Evolutionary conservation across 306 rosid species (phyloP), one percentile per base, ranked within the genome.

Genomic region (Begonia peltatifolia): DNA sequence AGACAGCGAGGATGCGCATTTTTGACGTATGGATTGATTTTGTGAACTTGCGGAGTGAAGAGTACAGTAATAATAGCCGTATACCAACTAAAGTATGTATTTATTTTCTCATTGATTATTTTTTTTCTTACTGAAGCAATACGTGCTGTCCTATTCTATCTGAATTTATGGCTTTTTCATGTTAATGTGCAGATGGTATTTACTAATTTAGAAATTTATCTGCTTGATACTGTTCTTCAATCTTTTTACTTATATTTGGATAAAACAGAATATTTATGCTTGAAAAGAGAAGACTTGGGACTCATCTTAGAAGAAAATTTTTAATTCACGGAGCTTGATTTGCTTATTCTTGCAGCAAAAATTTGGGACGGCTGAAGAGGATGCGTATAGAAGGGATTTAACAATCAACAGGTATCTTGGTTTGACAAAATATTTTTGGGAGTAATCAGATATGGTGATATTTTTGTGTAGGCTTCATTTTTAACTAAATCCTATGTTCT

Each of bases 381-480:
- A 89, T 85, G 95, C 97, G 3, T 79, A 80, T 69, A 80, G 97
- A 77, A 82, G 97, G 77, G 97, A 85, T 76, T 71, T 89, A 68
- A 89, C 95, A 50, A 89, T 89, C 55, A 89, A 89, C 76, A 89
- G 97, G 94, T 82, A 63, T 41, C 36, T 60, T 57, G 71, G 42
- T 65, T 50, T 50, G 17, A 51, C 42, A 38, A 9, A 22, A 25
- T 15, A 44, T 51, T 22, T 42, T 20, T 47, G 42, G 13, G 10
- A 9, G 41, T 41, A 50, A 41, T 11, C 23, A 20, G 23, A 20
- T 20, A 20, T 20, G 23, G 23, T 20, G 23, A 20, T 20, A 20
- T 20, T 20, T 20, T 20, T 20, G 23, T 20, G 23, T 20, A 20
- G 23, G 23, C 23, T 20, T 20, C 23, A 20, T 20, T 20, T 20